These are phyloP conservation scores for Nidularia sp. DNA, from an alignment of 768 basidiomycete species.

Conservation along the genomic window DNA sequence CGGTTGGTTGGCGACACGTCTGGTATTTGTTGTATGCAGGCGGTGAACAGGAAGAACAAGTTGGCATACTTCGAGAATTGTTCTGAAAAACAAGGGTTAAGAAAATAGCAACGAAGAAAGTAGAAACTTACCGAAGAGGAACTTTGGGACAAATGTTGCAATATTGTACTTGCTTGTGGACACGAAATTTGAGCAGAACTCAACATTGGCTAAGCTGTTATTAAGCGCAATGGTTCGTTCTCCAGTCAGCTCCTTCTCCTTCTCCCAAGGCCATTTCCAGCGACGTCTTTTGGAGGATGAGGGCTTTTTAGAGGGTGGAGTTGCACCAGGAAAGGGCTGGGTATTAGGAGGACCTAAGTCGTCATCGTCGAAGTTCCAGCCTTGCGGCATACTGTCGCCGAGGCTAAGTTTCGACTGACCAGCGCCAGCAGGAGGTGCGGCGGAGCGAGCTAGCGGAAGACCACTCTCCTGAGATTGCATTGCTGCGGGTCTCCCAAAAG, in stretches of 20 bases:
- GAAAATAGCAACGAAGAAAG: slow-evolving; percentile 1
- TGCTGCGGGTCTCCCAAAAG: slow-evolving; percentile 49
- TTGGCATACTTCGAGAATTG: slow-evolving; percentile 99
- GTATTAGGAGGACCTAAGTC: slow-evolving; percentile 37
- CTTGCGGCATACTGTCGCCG: slow-evolving; percentile 49
- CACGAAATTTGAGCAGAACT: slow-evolving; percentile 78
- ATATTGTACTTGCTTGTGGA: slow-evolving; percentile 95
- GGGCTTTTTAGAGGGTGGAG: slow-evolving; percentile 12
- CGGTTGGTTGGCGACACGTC: slow-evolving; percentile 94
- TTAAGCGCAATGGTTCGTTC: slow-evolving; percentile 85
- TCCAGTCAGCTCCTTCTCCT: slow-evolving; percentile 57
- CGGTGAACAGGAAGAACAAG: slow-evolving; percentile 97
- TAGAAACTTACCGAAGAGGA: slow-evolving; percentile 70
- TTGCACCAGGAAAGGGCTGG: slow-evolving; percentile 35
- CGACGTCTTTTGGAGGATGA: slow-evolving; percentile 26
- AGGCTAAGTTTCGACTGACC: slow-evolving; percentile 43
- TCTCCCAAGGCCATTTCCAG: slow-evolving; percentile 88
- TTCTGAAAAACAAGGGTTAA: slow-evolving; percentile 42
- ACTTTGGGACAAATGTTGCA: slow-evolving; percentile 86
- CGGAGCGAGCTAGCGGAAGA: slow-evolving; percentile 53
- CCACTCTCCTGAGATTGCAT: slow-evolving; percentile 53
- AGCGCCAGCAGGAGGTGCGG: slow-evolving; percentile 58
- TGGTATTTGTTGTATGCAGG: slow-evolving; percentile 96
- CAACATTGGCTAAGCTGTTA: slow-evolving; percentile 60
- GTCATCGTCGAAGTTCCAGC: slow-evolving; percentile 75